Evolutionary conservation across 148 eudicot genomes (phyloP).

Genomic region (Silene latifolia): DNA sequence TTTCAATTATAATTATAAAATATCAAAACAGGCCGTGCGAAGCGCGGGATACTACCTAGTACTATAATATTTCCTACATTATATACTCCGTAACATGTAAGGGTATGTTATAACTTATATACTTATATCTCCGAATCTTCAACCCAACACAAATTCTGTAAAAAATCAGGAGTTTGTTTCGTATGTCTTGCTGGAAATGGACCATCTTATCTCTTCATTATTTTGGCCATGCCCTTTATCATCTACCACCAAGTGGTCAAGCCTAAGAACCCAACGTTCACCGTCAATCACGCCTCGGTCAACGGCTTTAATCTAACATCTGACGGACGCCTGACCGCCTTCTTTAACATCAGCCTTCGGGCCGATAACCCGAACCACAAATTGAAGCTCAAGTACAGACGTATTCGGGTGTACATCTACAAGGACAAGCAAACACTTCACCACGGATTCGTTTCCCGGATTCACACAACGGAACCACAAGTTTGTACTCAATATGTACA

Average conservation of each 20-base stretch:
- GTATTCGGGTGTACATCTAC: slow-evolving; percentile 5
- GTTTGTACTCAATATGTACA: no score
- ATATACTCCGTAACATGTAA: no score
- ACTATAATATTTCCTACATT: no score
- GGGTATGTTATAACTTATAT: no score
- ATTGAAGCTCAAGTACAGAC: slow-evolving; percentile 17
- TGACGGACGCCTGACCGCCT: slow-evolving; percentile 25
- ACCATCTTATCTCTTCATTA: not conserved
- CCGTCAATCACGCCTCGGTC: slow-evolving; percentile 19
- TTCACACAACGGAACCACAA: slow-evolving; percentile 15
- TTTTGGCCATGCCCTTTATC: slow-evolving; percentile 10
- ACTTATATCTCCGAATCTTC: no score
- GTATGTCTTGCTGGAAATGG: slow-evolving; percentile 8
- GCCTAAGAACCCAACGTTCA: slow-evolving; percentile 24
- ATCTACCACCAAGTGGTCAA: slow-evolving; percentile 14
- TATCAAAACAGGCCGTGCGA: no score
- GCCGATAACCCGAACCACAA: slow-evolving; percentile 27
- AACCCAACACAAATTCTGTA: not conserved
- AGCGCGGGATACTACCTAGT: no score
- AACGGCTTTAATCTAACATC: slow-evolving; percentile 31
- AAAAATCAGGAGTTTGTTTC: not conserved
- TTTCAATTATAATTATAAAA: no score
- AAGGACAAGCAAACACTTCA: slow-evolving; percentile 20
- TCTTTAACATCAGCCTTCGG: slow-evolving; percentile 17
- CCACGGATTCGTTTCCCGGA: slow-evolving; percentile 7